Evolutionary conservation across 2,329 filamentous ascomycete species (phyloP), one percentile per base, ranked within the genome.

Genomic region (Trichoderma koningiopsis): DNA sequence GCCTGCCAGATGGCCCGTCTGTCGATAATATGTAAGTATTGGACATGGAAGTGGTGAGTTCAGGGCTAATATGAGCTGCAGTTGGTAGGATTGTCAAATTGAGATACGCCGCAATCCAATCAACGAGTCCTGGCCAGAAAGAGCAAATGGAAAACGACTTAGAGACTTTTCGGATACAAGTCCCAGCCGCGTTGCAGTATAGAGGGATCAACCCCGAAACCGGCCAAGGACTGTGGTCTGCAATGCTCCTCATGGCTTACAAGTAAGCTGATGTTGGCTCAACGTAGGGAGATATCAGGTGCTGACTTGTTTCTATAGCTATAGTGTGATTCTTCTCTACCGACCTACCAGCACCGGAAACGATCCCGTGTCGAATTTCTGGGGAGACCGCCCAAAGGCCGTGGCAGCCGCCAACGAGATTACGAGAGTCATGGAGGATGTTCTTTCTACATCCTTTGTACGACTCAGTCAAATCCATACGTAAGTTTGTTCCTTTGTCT

Each of bases 241-340:
- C 59, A 11, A 62, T 62, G 59, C 29, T 62, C 22, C 59, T 62
- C 27, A 62, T 62, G 59, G 59, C 59, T 29, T 62, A 62, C 59
- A 62, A 62, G 59, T 62, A 35, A 11, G 40, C 22, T n/a, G 6
- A 49, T n/a, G n/a, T n/a, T n/a, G n/a, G n/a, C n/a, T n/a, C n/a
- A n/a, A n/a, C n/a, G n/a, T n/a, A n/a, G n/a, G n/a, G n/a, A n/a
- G n/a, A n/a, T n/a, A n/a, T n/a, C n/a, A n/a, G n/a, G n/a, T 33
- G 14, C 14, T 62, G 31, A 62, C 8, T 13, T 49, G 1, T 10
- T 49, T 2, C 4, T 1, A 29, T 16, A 62, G 59, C 13, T 62
- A 49, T 16, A 43, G 59, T 33, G 59, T 62, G 7, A 62, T 62
- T 14, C 59, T 62, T 11, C 59, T 62, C 2, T 62, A 29, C 22